Conservation (phyloP, 805 yeast species). For the Candida ascalaphidarum region DNA sequence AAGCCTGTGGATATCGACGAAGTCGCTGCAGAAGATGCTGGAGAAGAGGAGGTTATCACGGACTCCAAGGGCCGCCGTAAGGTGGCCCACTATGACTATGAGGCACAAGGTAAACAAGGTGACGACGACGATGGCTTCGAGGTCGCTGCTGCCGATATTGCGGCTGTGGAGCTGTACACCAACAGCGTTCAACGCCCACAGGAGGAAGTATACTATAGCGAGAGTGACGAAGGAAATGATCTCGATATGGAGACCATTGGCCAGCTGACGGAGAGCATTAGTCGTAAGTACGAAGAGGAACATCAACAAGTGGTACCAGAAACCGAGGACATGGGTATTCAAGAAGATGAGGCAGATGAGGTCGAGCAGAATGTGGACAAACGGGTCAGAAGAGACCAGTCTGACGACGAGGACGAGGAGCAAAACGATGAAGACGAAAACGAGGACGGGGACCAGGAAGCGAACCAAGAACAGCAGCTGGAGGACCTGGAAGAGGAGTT, state of each 20-base stretch:
- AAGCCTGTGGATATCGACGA: constrained; percentile 36
- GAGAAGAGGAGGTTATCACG: constrained; percentile 24
- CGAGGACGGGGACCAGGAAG: constrained; percentile 6
- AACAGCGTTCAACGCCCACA: constrained; percentile 13
- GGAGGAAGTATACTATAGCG: constrained; percentile 25
- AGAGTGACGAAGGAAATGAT: constrained; percentile 34
- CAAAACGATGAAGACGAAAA: constrained; percentile 4
- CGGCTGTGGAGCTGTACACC: constrained; percentile 6
- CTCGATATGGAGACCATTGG: constrained; percentile 22
- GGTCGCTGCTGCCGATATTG: no score
- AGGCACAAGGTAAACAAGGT: constrained; percentile 17
- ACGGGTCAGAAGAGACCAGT: constrained; percentile 3
- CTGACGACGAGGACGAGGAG: constrained; percentile 12
- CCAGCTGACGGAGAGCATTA: no score
- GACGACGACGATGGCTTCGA: constrained; percentile 16
- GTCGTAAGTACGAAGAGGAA: no score
- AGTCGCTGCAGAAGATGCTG: constrained; percentile 20
- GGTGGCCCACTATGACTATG: constrained; percentile 25
- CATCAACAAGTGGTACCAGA: no score
- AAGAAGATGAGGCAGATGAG: constrained; percentile 20
- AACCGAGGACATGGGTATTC: no score
- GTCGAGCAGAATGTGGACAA: constrained; percentile 15
- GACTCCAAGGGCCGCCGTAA: constrained; percentile 37
- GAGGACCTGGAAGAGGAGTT: constrained; percentile 31
- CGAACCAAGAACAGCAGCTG: background rate